A percentile compares a stretch with the other conserved stretches of the same genome.
Conservation (phyloP, 2,329 filamentous ascomycete species). For the Lasiodiplodia sp. region DNA sequence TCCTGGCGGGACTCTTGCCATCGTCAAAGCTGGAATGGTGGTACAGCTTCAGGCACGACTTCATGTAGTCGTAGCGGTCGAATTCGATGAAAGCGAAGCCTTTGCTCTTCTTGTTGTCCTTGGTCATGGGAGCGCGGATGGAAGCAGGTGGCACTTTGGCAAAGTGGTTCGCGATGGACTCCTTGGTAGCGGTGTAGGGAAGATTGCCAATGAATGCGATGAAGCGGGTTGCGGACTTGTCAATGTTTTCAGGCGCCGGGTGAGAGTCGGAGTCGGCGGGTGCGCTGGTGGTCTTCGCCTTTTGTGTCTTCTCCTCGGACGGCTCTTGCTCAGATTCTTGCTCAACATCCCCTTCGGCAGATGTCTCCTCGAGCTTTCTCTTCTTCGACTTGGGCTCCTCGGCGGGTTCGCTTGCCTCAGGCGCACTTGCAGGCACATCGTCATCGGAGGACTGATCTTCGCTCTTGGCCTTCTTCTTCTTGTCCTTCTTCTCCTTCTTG, state of each 20-base stretch:
- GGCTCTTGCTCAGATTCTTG: conserved; percentile 30
- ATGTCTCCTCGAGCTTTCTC: conserved; percentile 31
- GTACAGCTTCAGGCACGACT: conserved; percentile 88
- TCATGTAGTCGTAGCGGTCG: conserved; percentile 84
- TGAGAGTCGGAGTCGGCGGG: conserved; percentile 33
- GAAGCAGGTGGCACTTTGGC: conserved; percentile 72
- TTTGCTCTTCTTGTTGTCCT: conserved; percentile 47
- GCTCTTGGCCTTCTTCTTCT: neutral
- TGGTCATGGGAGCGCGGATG: conserved; percentile 63
- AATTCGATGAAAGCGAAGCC: conserved; percentile 77
- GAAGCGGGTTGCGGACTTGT: conserved; percentile 63
- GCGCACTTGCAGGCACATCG: neutral
- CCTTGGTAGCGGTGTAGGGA: conserved; percentile 79
- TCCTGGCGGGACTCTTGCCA: conserved; percentile 66
- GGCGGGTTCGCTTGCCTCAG: neutral
- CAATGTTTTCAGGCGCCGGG: conserved; percentile 35
- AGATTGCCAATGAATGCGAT: conserved; percentile 91
- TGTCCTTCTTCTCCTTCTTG: conserved; percentile 3
- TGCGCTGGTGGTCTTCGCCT: conserved; percentile 33
- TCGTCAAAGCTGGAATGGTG: conserved; percentile 82
- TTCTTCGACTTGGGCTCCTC: conserved; percentile 28
- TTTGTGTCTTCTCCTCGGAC: conserved; percentile 36
- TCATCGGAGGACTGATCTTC: neutral
- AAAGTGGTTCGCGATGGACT: conserved; percentile 77
- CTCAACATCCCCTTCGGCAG: neutral